These are phyloP conservation scores for Dimargaris verticillata DNA, from an alignment of 192 early-diverging fungal genomes.

Conservation along the genomic window DNA sequence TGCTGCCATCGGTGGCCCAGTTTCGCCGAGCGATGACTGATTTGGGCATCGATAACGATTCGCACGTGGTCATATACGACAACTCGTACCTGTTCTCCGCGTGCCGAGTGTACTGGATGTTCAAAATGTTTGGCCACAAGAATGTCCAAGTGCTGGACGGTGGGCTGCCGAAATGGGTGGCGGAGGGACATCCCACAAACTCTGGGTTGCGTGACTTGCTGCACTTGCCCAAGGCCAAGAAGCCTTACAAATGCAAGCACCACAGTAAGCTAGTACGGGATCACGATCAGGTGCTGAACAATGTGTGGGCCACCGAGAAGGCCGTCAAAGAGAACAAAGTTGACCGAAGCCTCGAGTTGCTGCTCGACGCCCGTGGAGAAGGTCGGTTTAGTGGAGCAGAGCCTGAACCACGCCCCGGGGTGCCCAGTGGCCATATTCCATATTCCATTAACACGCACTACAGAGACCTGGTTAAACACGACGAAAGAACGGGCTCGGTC, in stretches of 20 bases:
- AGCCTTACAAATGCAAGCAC: conserved; percentile 15
- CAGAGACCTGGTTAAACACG: conserved; percentile 34
- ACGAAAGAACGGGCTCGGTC: conserved; percentile 13
- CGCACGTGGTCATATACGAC: conserved; percentile 88
- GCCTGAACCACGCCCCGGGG: conserved; percentile 62
- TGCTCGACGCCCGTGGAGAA: conserved; percentile 56
- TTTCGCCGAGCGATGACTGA: conserved; percentile 53
- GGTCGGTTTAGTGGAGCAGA: conserved; percentile 36
- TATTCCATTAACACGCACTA: conserved; percentile 60
- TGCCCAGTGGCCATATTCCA: conserved; percentile 73
- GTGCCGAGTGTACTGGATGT: conserved; percentile 84
- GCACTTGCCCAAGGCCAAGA: conserved; percentile 11
- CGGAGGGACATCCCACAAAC: conserved; percentile 26
- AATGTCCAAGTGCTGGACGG: conserved; percentile 80
- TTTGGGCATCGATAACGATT: conserved; percentile 58
- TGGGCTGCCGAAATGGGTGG: conserved; percentile 67
- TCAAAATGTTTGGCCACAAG: conserved; percentile 77
- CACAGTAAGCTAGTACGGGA: conserved; percentile 28
- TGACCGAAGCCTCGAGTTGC: conserved; percentile 19
- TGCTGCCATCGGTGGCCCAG: conserved; percentile 58
- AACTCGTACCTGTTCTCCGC: conserved; percentile 61
- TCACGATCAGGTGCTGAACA: conserved; percentile 38
- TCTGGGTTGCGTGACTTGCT: neutral
- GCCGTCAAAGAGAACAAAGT: conserved; percentile 8
- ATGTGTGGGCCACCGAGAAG: conserved; percentile 26